A percentile compares a stretch with the other conserved stretches of the same genome.
These are phyloP conservation scores for Xylariales sp. DNA, from an alignment of 2,329 filamentous ascomycete species.

Conservation along the genomic window DNA sequence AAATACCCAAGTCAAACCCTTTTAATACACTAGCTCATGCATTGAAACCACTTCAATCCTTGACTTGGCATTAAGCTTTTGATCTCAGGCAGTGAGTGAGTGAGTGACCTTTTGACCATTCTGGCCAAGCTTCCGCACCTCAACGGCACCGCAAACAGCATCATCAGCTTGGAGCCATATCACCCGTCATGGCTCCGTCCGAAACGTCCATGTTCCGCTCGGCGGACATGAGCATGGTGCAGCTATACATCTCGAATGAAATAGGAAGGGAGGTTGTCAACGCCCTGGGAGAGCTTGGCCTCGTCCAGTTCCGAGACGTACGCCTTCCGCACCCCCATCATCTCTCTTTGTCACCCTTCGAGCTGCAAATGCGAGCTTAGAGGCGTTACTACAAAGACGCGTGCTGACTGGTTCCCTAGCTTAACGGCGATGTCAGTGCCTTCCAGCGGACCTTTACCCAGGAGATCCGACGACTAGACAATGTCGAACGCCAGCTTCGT, in stretches of 20 bases:
- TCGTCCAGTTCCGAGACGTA: conserved; percentile 97
- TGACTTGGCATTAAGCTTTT: conserved; percentile 6
- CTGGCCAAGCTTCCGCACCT: too few relatives aligned
- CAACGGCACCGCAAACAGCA: conserved; percentile 1
- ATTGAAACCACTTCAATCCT: conserved; percentile 1
- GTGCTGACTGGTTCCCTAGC: too few relatives aligned
- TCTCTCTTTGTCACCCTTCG: too few relatives aligned
- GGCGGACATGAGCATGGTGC: conserved; percentile 99
- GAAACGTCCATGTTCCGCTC: conserved; percentile 98
- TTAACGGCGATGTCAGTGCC: conserved; percentile 87
- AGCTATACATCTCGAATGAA: conserved; percentile 99
- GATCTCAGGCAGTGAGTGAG: conserved; percentile 3
- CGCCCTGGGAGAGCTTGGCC: conserved; percentile 89
- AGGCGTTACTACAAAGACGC: too few relatives aligned
- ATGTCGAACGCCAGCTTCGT: conserved; percentile 96
- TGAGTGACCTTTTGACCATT: too few relatives aligned
- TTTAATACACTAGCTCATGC: too few relatives aligned
- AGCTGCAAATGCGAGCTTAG: too few relatives aligned
- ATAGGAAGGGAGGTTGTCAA: conserved; percentile 97
- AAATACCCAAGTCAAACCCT: too few relatives aligned
- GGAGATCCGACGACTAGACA: conserved; percentile 94
- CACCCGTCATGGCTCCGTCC: conserved; percentile 53
- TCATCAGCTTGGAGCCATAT: conserved; percentile 4
- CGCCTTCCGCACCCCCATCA: conserved; percentile 29
- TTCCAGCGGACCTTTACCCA: conserved; percentile 98